A percentile compares a stretch with the other conserved stretches of the same genome.
These are phyloP conservation scores for Colletotrichum sp. DNA, from an alignment of 2,329 filamentous ascomycete species.

Conservation along the genomic window DNA sequence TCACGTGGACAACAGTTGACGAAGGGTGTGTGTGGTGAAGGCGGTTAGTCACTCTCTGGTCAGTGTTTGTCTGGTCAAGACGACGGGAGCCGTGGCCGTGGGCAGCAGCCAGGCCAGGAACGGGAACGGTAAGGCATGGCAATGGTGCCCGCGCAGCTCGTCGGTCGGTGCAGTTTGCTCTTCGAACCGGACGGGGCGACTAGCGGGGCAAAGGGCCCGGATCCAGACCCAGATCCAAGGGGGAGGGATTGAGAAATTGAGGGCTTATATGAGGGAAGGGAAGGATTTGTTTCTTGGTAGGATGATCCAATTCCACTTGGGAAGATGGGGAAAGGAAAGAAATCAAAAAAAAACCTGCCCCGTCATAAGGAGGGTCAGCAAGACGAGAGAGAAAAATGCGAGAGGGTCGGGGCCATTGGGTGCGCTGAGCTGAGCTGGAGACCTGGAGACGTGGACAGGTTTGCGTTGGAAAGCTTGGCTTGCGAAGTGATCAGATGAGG, in stretches of 20 bases:
- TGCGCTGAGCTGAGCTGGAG: background rate
- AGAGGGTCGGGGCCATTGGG: background rate
- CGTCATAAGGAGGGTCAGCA: background rate
- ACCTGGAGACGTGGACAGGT: background rate
- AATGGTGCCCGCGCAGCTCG: background rate
- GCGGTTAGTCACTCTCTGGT: background rate
- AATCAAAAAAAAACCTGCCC: background rate
- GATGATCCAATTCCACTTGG: background rate
- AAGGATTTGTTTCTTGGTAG: background rate
- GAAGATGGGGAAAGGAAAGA: background rate
- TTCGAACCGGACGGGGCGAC: background rate
- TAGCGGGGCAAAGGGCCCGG: background rate
- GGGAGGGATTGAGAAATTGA: background rate
- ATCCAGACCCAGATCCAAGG: background rate
- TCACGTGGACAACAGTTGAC: background rate
- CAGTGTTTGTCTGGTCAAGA: background rate
- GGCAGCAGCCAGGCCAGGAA: background rate
- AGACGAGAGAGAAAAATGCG: background rate
- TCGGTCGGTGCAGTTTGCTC: background rate
- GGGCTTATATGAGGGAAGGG: background rate
- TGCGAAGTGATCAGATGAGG: constrained; percentile 19
- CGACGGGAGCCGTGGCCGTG: background rate
- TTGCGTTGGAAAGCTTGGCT: constrained; percentile 2
- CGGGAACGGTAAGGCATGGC: background rate
- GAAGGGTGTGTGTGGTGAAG: background rate